Conservation (phyloP, 805 yeast species). For the Yarrowia keelungensis region DNA sequence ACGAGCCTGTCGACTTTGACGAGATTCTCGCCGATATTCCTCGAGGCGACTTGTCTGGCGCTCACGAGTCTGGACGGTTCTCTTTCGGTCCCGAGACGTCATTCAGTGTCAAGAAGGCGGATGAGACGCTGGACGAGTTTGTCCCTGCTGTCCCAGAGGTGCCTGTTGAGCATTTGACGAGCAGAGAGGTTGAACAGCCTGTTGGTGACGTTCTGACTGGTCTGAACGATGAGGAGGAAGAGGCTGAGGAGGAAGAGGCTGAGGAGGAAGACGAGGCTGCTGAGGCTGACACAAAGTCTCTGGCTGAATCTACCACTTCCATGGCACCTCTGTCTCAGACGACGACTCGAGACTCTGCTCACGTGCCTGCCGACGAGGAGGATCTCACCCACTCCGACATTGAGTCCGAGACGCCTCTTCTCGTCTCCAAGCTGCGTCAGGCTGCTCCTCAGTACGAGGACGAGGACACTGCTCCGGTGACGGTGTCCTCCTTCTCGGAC, state of each 20-base stretch:
- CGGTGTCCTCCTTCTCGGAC: constrained; percentile 13
- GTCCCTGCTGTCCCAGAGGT: constrained; percentile 22
- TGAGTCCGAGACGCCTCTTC: constrained; percentile 20
- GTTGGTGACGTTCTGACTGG: neutral
- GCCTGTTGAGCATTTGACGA: neutral
- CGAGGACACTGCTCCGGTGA: constrained; percentile 4
- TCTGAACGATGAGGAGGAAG: neutral
- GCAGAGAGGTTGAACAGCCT: no score
- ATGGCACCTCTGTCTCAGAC: constrained; percentile 8
- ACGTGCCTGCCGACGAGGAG: neutral
- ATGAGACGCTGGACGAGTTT: constrained; percentile 1
- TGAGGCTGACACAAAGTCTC: neutral
- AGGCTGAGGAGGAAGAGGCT: neutral
- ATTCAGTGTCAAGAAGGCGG: constrained; percentile 28
- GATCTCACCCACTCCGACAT: constrained; percentile 10
- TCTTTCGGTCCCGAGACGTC: constrained; percentile 30
- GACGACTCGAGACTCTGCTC: neutral
- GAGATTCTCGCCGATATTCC: constrained; percentile 24
- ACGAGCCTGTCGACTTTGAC: constrained; percentile 15
- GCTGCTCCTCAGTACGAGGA: constrained; percentile 17
- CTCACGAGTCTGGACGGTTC: constrained; percentile 14
- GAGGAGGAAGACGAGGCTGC: neutral
- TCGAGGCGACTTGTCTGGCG: constrained; percentile 10
- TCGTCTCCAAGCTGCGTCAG: constrained; percentile 22
- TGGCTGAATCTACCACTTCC: neutral